Percentiles rank a stretch among this genome's conserved stretches.
Conservation (phyloP, 345 rosid genomes). For the Hirschfeldia incana region DNA sequence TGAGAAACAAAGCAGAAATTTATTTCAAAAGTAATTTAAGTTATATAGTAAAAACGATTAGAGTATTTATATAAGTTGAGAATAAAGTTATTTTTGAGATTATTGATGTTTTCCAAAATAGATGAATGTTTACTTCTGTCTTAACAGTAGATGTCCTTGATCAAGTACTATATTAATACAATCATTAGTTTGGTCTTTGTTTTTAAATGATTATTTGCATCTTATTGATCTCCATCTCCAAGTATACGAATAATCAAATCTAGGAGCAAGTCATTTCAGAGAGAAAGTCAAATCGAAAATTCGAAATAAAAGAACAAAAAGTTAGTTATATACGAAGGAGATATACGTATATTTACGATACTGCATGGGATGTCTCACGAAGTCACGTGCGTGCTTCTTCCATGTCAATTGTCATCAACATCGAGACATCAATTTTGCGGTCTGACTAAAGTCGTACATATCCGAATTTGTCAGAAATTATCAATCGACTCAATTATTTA, state of each 20-base stretch:
- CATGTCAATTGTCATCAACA: neutral
- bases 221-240: neutral
- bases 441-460: neutral
- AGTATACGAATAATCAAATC: neutral
- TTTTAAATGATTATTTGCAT: neutral
- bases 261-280: neutral
- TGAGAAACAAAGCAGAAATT: neutral
- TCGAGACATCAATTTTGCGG: neutral
- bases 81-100: neutral
- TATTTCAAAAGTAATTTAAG: neutral
- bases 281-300: neutral
- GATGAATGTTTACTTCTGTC: neutral
- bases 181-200: neutral
- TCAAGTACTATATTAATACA: neutral
- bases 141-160: neutral
- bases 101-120: neutral
- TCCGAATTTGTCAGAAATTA: neutral
- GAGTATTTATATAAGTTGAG: neutral
- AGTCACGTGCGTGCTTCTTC: neutral
- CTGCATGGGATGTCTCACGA: neutral
- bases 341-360: neutral
- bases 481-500: neutral
- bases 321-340: neutral
- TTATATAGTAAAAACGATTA: neutral
- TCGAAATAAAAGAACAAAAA: neutral